phyloP scores from a whole-genome alignment of 2,329 filamentous ascomycete species.

The Cercospora sp. region DNA sequence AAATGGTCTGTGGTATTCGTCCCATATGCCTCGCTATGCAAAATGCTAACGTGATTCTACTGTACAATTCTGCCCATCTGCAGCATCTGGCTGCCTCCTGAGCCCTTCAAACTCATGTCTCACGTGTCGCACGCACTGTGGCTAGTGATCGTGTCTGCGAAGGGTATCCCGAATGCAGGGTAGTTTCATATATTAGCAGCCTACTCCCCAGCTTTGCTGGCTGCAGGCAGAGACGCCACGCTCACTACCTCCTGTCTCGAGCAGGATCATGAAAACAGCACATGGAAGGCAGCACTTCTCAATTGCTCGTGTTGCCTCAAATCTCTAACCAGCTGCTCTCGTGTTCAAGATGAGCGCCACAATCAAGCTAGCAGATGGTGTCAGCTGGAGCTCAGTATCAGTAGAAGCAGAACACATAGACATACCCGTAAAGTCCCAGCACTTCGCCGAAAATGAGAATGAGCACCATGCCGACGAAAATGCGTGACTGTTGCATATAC shows the following conservation, averaged over 20 bases:
- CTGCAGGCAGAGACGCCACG: constrained; percentile 12
- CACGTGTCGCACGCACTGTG: constrained; percentile 11
- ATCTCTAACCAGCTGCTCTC: constrained; percentile 32
- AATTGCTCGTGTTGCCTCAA: not conserved
- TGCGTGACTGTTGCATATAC: constrained; percentile 93
- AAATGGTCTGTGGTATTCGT: not conserved
- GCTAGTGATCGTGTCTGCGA: constrained; percentile 8
- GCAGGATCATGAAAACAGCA: not conserved
- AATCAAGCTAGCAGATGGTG: constrained; percentile 65
- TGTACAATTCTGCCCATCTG: not conserved
- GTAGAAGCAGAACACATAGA: constrained; percentile 16
- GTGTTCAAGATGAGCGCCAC: constrained; percentile 93
- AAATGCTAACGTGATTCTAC: not conserved
- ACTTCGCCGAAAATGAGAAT: constrained; percentile 99
- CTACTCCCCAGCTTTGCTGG: constrained; percentile 7
- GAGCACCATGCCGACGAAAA: constrained; percentile 98
- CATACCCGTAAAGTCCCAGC: constrained; percentile 91
- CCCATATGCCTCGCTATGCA: constrained; percentile 13
- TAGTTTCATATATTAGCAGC: constrained; percentile 6
- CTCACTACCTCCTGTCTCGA: not conserved
- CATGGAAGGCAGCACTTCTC: not conserved
- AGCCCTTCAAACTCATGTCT: not conserved
- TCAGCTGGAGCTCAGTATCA: not conserved
- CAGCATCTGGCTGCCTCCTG: constrained; percentile 9
- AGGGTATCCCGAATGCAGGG: constrained; percentile 6